Percentiles rank a stretch among this genome's conserved stretches.
Evolutionary conservation across 2,329 filamentous ascomycete species (phyloP).

Genomic region (Colletotrichum incanum): DNA sequence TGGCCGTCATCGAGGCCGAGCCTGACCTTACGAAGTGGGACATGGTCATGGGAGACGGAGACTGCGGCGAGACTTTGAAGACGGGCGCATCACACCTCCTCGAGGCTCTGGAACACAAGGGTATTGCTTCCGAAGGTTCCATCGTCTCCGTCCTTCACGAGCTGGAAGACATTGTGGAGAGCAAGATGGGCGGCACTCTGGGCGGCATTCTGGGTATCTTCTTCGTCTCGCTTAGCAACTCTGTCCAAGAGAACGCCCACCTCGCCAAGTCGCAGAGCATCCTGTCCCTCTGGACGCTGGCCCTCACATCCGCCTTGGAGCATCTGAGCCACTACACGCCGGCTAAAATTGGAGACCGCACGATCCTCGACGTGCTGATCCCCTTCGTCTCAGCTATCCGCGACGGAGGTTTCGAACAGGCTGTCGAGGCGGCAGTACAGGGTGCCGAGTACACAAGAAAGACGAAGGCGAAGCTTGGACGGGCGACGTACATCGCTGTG

Average conservation of each 20-base stretch:
- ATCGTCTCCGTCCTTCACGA: conserved; percentile 63
- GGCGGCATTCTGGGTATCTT: conserved; percentile 70
- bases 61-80: conserved; percentile 76
- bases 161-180: conserved; percentile 70
- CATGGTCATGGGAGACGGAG: conserved; percentile 75
- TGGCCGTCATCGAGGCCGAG: conserved; percentile 69
- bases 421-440: conserved; percentile 71
- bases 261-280: conserved; percentile 49
- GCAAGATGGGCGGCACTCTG: conserved; percentile 68
- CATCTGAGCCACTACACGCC: conserved; percentile 68
- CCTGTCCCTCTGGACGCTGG: conserved; percentile 60
- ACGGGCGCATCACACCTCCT: conserved; percentile 65
- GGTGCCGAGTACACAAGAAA: conserved; percentile 76
- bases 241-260: conserved; percentile 49
- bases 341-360: conserved; percentile 69
- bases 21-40: conserved; percentile 76
- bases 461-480: conserved; percentile 76
- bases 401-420: conserved; percentile 67
- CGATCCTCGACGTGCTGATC: conserved; percentile 71
- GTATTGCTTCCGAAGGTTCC: conserved; percentile 61
- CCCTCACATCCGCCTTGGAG: conserved; percentile 60
- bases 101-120: conserved; percentile 59
- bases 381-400: conserved; percentile 66
- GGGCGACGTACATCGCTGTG: conserved; percentile 77
- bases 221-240: conserved; percentile 58